Conservation (phyloP, 2,329 filamentous ascomycete species). For the Diaporthe velutina region DNA sequence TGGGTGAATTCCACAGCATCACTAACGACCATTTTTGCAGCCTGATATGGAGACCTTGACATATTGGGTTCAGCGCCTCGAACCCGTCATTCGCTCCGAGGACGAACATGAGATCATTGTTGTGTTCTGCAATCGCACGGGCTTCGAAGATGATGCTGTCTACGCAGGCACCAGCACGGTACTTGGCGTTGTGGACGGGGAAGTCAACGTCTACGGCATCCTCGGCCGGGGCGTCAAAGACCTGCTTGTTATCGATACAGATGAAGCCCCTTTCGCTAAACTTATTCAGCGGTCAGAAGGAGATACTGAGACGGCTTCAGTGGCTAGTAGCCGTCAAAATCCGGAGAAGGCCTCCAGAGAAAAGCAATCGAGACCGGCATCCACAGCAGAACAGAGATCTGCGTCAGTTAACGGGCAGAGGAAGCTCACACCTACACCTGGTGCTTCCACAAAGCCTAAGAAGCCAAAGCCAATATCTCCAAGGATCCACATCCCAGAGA, state of each 20-base stretch:
- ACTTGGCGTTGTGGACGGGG: constrained; percentile 68
- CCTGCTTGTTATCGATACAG: constrained; percentile 70
- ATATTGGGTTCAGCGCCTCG: constrained; percentile 75
- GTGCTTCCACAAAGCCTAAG: no score
- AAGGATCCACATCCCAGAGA: no score
- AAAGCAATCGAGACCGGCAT: no score
- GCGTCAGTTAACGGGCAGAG: no score
- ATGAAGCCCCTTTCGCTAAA: constrained; percentile 49
- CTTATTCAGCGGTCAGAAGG: constrained; percentile 48
- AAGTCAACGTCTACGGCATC: constrained; percentile 71
- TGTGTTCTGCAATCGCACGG: constrained; percentile 73
- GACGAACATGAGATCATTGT: constrained; percentile 66
- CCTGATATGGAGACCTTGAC: constrained; percentile 74
- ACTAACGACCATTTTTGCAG: no score
- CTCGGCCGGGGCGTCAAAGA: constrained; percentile 72
- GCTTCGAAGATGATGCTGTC: constrained; percentile 68
- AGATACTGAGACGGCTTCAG: no score
- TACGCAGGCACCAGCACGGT: constrained; percentile 76
- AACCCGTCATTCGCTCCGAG: constrained; percentile 63
- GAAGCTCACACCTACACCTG: no score
- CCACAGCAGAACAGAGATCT: no score
- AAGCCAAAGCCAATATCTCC: no score
- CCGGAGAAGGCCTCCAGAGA: no score
- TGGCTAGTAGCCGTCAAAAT: no score
- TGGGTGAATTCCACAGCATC: no score